Conservation (phyloP, 768 basidiomycete species). For the Mycena polygramma region DNA sequence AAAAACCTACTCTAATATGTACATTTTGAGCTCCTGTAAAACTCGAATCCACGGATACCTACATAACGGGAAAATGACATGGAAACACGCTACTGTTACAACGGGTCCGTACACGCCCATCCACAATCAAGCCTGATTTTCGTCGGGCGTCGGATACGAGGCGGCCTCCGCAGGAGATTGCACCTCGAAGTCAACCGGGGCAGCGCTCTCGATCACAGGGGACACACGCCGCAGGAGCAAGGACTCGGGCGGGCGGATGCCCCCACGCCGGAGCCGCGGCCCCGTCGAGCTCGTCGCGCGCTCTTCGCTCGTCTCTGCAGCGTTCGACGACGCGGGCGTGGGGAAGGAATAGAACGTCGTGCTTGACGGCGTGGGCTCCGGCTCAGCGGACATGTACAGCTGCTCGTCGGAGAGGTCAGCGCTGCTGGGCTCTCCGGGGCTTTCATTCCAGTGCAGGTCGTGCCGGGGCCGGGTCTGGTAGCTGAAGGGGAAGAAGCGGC, state of each 20-base stretch:
- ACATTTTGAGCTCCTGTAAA: no score
- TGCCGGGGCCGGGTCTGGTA: slow-evolving; percentile 55
- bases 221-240: slow-evolving; percentile 64
- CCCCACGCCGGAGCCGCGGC: slow-evolving; percentile 77
- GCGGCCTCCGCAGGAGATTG: slow-evolving; percentile 43
- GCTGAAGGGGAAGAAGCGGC: slow-evolving; percentile 72
- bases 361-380: slow-evolving; percentile 40
- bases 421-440: slow-evolving; percentile 31
- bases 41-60: not conserved
- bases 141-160: slow-evolving; percentile 63
- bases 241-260: slow-evolving; percentile 74
- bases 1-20: no score
- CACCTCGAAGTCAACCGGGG: slow-evolving; percentile 1
- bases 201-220: slow-evolving; percentile 41
- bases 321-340: slow-evolving; percentile 35
- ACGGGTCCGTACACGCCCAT: not conserved
- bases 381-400: slow-evolving; percentile 19
- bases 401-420: slow-evolving; percentile 31
- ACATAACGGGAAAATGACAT: not conserved
- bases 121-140: slow-evolving; percentile 11
- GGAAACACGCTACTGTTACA: not conserved
- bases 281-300: slow-evolving; percentile 44
- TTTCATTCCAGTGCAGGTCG: slow-evolving; percentile 48
- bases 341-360: slow-evolving; percentile 45
- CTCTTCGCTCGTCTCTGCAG: slow-evolving; percentile 51